Percentiles rank a stretch among this genome's conserved stretches.
These are phyloP conservation scores for Aspergillus steynii DNA, from an alignment of 495 filamentous ascomycete species.

Conservation along the genomic window DNA sequence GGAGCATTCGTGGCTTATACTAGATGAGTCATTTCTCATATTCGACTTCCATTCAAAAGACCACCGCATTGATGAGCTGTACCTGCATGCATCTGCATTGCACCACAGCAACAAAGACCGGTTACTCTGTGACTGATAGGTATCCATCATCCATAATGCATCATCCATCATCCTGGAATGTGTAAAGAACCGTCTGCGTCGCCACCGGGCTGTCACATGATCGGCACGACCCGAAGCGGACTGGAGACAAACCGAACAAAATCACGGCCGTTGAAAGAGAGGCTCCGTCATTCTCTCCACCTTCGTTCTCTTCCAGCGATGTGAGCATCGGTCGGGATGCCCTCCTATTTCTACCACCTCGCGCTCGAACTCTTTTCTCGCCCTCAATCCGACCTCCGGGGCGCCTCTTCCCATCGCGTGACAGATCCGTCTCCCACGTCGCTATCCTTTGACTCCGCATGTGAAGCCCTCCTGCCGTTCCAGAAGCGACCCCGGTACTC, in stretches of 20 bases:
- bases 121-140: too few species aligned
- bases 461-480: constrained; percentile 45
- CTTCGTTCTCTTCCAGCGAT: constrained; percentile 19
- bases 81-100: background rate
- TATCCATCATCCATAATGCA: too few species aligned
- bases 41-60: background rate
- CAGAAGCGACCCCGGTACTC: constrained; percentile 29
- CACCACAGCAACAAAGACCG: background rate
- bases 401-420: constrained; percentile 12
- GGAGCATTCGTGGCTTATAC: background rate
- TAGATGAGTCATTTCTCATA: too few species aligned
- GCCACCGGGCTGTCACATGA: constrained; percentile 3
- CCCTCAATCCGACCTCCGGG: constrained; percentile 41
- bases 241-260: too few species aligned
- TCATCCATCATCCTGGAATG: background rate
- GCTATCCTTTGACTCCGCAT: constrained; percentile 38
- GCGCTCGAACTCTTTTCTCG: constrained; percentile 74
- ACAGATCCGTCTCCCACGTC: constrained; percentile 18
- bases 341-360: constrained; percentile 89
- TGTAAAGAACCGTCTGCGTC: background rate
- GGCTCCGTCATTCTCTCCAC: background rate
- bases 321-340: constrained; percentile 56
- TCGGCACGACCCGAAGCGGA: too few species aligned
- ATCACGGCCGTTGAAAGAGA: too few species aligned
- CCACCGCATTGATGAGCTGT: background rate